A percentile compares a stretch with the other conserved stretches of the same genome.
These are phyloP conservation scores for Tephrocybe sp. DNA, from an alignment of 768 basidiomycete species.

Conservation along the genomic window DNA sequence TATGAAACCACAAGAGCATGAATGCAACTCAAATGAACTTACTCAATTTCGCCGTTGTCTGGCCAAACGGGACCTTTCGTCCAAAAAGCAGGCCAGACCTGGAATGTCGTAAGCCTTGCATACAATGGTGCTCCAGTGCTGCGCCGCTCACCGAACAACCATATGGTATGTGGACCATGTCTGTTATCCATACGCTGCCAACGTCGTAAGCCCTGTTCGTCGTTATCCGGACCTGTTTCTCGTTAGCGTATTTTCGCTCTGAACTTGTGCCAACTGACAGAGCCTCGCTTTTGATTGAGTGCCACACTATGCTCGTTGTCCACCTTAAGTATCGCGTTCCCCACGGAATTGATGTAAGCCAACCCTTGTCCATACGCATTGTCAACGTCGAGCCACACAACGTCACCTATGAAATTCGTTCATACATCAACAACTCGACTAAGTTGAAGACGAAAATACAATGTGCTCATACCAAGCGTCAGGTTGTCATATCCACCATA, in stretches of 20 bases:
- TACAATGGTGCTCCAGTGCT: not conserved
- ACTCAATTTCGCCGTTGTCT: constrained; percentile 49
- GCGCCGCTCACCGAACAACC: constrained; percentile 46
- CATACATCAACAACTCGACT: not conserved
- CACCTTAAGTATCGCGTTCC: constrained; percentile 71
- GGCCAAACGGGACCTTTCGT: constrained; percentile 46
- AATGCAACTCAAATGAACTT: constrained; percentile 1
- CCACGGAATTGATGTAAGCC: constrained; percentile 57
- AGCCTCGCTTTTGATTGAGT: constrained; percentile 51
- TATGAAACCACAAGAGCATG: not conserved
- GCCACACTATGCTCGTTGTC: constrained; percentile 65
- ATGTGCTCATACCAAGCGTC: constrained; percentile 38
- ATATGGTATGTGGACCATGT: constrained; percentile 47
- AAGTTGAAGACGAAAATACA: not conserved
- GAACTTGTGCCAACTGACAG: constrained; percentile 36
- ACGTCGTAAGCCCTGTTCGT: constrained; percentile 41
- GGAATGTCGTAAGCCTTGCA: not conserved
- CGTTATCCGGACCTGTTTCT: constrained; percentile 42
- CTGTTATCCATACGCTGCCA: constrained; percentile 45
- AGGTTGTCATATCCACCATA: constrained; percentile 49
- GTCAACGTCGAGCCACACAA: constrained; percentile 52
- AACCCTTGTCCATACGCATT: constrained; percentile 49
- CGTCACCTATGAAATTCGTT: constrained; percentile 49
- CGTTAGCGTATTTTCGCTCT: not conserved
- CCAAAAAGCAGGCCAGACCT: constrained; percentile 55